Base-by-base conservation (phyloP, 2,329 filamentous ascomycete genomes). In the Phialophora expanda region DNA sequence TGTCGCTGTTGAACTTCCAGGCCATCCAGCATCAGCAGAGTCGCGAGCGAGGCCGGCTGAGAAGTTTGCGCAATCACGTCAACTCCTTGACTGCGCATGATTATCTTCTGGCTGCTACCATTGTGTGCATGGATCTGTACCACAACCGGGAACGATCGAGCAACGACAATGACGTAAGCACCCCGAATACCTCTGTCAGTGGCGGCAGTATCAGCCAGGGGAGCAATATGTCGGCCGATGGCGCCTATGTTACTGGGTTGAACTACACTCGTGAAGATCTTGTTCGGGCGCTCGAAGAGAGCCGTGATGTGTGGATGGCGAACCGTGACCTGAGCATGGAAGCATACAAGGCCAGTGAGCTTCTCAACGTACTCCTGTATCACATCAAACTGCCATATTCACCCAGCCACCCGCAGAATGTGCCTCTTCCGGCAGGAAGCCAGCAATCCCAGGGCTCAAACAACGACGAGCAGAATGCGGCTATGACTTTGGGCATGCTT, bases 21-120 rank as follows among this genome's bases (percentile, higher is more conserved):
- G 84, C 86, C 38, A 90, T 89, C 17, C 82, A 97, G 14, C 85
- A 94, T 74, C 81, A 85, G 30, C 93, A 97, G 76, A 89, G 89
- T 2, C 87, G 90, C 71, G 85, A 87, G 1, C 86, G 85, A 53
- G 91, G 92, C 24, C 86, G 90, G 28, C 78, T 97, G 61, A 85
- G 88, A 32, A 87, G 87, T 28, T 87, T 93, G 74, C 88, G 89
- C 72, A 94, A 90, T 86, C 92, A 90, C 73, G 88, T 96, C 64
- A 89, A 87, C 38, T 90, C 90, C 0, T 86, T 93, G 24, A 92
- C 90, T 1, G 91, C 90, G 9, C 90, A 91, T 74, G 93, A 97
- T 74, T 97, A 96, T 75, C 82, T 96, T 6, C 84, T 97, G 12
- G 91, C 92, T 2, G 91, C 91, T 4, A 96, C 95, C 85, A 86